phyloP scores from a whole-genome alignment of 371 early-diverging fungal species.

The Sporodiniella umbellata region DNA sequence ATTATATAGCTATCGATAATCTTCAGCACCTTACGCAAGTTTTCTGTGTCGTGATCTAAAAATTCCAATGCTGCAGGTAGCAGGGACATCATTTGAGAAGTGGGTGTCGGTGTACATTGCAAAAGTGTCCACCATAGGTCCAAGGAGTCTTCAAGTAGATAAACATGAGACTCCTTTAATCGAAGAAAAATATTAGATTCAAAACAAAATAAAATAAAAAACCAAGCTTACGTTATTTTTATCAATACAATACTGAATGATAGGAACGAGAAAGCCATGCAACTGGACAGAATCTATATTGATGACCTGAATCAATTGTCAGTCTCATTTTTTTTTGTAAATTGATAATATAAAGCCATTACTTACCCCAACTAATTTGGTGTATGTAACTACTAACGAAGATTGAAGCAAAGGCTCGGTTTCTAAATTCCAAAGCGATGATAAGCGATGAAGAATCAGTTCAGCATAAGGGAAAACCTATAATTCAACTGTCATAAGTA shows the following conservation, averaged over 20 bases:
- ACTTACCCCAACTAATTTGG: conserved; percentile 68
- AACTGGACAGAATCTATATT: conserved; percentile 66
- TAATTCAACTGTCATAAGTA: neutral
- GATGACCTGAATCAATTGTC: conserved; percentile 56
- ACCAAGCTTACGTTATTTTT: conserved; percentile 38
- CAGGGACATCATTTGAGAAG: conserved; percentile 58
- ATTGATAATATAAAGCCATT: neutral
- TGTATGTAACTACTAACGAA: conserved; percentile 72
- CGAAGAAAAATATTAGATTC: too few species aligned
- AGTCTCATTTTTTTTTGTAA: neutral
- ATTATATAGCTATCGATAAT: conserved; percentile 80
- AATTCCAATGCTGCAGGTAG: conserved; percentile 59
- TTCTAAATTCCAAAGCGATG: conserved; percentile 76
- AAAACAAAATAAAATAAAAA: too few species aligned
- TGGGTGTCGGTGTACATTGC: conserved; percentile 58
- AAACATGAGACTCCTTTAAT: conserved; percentile 76
- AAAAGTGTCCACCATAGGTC: conserved; percentile 83
- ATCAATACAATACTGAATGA: conserved; percentile 71
- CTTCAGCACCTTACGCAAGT: conserved; percentile 66
- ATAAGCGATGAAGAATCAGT: conserved; percentile 70
- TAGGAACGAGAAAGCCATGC: conserved; percentile 71
- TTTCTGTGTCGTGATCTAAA: conserved; percentile 75
- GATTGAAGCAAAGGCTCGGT: conserved; percentile 79
- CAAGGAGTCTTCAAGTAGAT: conserved; percentile 83
- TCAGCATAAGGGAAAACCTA: conserved; percentile 73